Evolutionary conservation across 495 filamentous ascomycete genomes (phyloP).

Genomic region (Aspergillus taichungensis): DNA sequence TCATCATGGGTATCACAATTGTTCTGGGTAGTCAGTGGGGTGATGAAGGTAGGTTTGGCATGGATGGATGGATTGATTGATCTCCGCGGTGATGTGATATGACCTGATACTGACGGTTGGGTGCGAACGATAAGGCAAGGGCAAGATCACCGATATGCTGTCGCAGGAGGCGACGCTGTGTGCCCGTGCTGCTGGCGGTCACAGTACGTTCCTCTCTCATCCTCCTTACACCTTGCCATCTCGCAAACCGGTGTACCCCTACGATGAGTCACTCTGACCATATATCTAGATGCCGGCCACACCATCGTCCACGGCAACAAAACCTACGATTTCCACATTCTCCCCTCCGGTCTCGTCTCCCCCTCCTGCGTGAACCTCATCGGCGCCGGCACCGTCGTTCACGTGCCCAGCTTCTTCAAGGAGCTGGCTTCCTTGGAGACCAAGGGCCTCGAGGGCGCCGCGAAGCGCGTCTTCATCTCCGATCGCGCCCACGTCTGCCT

Average conservation of each 20-base stretch:
- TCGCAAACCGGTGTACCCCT: not conserved
- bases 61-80: not conserved
- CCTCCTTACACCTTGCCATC: slow-evolving; percentile 7
- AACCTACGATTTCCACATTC: slow-evolving; percentile 65
- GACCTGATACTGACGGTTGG: slow-evolving; percentile 2
- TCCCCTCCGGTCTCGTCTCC: slow-evolving; percentile 66
- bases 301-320: slow-evolving; percentile 53
- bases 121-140: slow-evolving; percentile 43
- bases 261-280: not conserved
- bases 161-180: slow-evolving; percentile 48
- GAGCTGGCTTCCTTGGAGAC: slow-evolving; percentile 63
- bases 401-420: slow-evolving; percentile 81
- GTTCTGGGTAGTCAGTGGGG: slow-evolving; percentile 59
- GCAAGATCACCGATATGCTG: slow-evolving; percentile 63
- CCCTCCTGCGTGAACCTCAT: slow-evolving; percentile 74
- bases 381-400: slow-evolving; percentile 75
- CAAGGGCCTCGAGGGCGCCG: slow-evolving; percentile 60
- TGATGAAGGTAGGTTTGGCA: slow-evolving; percentile 49
- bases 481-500: slow-evolving; percentile 80
- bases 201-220: slow-evolving; percentile 39
- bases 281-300: slow-evolving; percentile 38
- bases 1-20: slow-evolving; percentile 46
- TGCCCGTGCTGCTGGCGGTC: slow-evolving; percentile 57
- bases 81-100: not conserved
- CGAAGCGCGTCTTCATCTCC: slow-evolving; percentile 64